phyloP scores from a whole-genome alignment of 2,329 filamentous ascomycete species.

The Clathrospora elynae region DNA sequence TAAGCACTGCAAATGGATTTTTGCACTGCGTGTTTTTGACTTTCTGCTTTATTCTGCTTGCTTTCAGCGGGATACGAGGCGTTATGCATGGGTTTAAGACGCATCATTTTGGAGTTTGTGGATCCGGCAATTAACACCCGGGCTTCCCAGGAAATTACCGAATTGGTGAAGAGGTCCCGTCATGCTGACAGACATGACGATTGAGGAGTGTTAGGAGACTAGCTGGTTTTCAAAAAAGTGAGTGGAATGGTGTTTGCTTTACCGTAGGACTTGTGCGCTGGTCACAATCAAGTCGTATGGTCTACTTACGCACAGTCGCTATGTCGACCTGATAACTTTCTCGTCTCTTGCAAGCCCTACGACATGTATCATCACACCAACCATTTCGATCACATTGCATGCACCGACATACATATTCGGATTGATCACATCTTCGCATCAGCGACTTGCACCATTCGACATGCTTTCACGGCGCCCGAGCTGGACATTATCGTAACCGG shows the following conservation, averaged over 20 bases:
- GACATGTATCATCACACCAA: too few relatives aligned
- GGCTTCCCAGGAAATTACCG: background rate
- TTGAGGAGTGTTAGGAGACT: background rate
- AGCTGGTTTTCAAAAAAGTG: background rate
- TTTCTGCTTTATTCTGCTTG: slow-evolving; percentile 1
- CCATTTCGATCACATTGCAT: too few relatives aligned
- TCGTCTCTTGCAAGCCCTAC: too few relatives aligned
- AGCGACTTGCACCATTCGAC: too few relatives aligned
- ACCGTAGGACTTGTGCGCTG: slow-evolving; percentile 2
- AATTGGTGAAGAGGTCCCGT: background rate
- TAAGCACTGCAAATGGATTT: slow-evolving; percentile 15
- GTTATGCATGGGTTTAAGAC: background rate
- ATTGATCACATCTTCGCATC: too few relatives aligned
- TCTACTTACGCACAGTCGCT: background rate
- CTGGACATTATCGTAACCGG: too few relatives aligned
- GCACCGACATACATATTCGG: too few relatives aligned
- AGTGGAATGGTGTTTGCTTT: slow-evolving; percentile 1
- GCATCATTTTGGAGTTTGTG: background rate
- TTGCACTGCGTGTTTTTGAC: slow-evolving; percentile 1
- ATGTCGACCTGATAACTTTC: too few relatives aligned
- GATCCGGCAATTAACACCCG: background rate
- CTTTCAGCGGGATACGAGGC: background rate
- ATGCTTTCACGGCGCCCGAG: too few relatives aligned
- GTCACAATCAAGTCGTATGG: slow-evolving; percentile 1
- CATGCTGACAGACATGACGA: background rate